Evolutionary conservation across 345 rosid species (phyloP).

Genomic region (Eucalyptus tenuipes): DNA sequence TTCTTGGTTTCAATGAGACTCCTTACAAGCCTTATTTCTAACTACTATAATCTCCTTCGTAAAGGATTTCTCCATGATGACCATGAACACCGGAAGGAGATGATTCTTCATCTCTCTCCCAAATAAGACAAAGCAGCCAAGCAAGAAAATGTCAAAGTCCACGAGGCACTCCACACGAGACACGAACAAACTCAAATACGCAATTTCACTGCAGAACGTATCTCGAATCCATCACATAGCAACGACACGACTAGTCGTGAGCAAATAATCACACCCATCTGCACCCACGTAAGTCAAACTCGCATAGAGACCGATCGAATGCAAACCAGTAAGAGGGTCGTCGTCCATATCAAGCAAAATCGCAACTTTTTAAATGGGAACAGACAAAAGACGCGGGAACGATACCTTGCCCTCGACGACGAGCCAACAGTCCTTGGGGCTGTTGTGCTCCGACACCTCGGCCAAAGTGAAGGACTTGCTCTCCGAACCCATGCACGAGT

Average conservation of each 20-base stretch:
- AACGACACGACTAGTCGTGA: no score
- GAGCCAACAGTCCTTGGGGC: conserved; percentile 75
- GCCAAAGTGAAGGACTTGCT: conserved; percentile 53
- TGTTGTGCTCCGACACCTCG: conserved; percentile 66
- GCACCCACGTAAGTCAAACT: not conserved
- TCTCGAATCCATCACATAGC: not conserved
- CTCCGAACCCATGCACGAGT: conserved; percentile 38
- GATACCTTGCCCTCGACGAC: conserved; percentile 77
- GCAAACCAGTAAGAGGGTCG: not conserved
- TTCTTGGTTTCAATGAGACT: no score
- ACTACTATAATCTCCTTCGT: no score
- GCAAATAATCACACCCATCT: not conserved
- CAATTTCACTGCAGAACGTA: not conserved
- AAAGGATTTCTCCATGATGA: no score
- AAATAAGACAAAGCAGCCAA: not conserved
- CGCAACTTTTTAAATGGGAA: not conserved
- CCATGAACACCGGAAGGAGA: no score
- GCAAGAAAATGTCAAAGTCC: not conserved
- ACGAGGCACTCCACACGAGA: not conserved
- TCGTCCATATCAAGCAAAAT: not conserved
- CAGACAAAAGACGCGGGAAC: not conserved
- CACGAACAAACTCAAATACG: not conserved
- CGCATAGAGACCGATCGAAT: not conserved
- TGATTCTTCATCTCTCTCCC: no score
- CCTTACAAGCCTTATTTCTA: no score